Base-by-base conservation (phyloP, 129 eudicot genomes). In the Flaveria trinervia region DNA sequence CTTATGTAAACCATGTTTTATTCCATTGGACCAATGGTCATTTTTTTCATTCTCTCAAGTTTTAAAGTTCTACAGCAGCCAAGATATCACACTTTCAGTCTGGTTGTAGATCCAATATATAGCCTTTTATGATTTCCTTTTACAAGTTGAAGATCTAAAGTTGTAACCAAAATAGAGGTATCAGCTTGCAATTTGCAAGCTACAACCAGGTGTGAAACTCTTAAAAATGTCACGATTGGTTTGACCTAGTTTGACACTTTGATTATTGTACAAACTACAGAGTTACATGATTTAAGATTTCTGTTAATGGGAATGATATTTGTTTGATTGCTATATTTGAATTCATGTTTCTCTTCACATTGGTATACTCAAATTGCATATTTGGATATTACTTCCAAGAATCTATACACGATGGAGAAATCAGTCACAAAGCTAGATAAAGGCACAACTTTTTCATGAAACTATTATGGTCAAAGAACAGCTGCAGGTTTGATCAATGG, bases 401-500 rank as follows among this genome's bases (percentile, higher is more conserved):
- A 45, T 8, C 49, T 8, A 8, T 1, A 44, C 12, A 44, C 2
- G 49, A 44, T 10, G 12, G 49, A 44, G 49, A 10, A 7, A 44
- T 44, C 9, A 44, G 12, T 44, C 12, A 9, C 49, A 44, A 44
- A 44, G 49, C 13, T 44, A 44, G 49, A 44, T 44, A 8, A 10
- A 10, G 49, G 49, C 49, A 9, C 49, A 44, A 44, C 7, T 44
- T 77, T 97, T 17, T 82, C 98, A 18, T 93, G 98, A 97, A 93
- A 93, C 50, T 93, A 88, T 82, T 79, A 86, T 45, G 92, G 86
- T 20, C 90, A 90, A 60, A 81, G 97, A 77, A 70, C 88, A 52
- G 96, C 92, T 48, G 84, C 95, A 33, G 97, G 97, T 48, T 73
- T 88, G 9, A 43, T 55, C 72, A 83, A 82, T 71, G 98, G 98